Conservation (phyloP, 352 stramenopile genomes). For the Saprolegnia parasitica region DNA sequence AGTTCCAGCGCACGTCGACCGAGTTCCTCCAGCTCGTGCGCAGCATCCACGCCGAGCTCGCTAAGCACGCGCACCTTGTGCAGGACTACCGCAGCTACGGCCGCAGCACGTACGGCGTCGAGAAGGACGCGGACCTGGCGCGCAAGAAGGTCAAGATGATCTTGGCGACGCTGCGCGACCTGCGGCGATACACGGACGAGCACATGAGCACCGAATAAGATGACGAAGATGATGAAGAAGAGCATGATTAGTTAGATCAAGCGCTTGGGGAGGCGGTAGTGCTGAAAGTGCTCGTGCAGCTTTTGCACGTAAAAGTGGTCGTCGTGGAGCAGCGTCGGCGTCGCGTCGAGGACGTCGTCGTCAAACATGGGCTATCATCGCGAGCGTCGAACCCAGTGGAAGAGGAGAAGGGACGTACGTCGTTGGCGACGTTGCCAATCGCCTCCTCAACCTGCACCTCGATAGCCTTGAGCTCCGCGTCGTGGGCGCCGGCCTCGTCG, state of each 20-base stretch:
- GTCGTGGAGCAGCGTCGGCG: constrained; percentile 29
- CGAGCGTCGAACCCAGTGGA: no score
- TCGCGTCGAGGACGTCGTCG: constrained; percentile 35
- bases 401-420: constrained; percentile 14
- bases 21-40: constrained; percentile 85
- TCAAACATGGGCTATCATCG: constrained; percentile 36
- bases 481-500: neutral
- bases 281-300: constrained; percentile 55
- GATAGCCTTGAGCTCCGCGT: neutral
- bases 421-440: constrained; percentile 4
- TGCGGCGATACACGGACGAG: constrained; percentile 76
- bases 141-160: constrained; percentile 77
- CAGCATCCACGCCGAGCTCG: constrained; percentile 78
- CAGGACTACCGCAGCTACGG: constrained; percentile 80
- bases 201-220: constrained; percentile 41
- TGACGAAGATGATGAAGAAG: neutral
- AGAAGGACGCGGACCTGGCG: constrained; percentile 73
- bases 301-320: constrained; percentile 36
- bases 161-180: constrained; percentile 63
- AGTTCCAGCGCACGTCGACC: constrained; percentile 69
- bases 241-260: neutral
- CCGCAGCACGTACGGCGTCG: constrained; percentile 76
- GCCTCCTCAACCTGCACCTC: constrained; percentile 21
- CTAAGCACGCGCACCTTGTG: constrained; percentile 78
- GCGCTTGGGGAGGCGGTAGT: neutral